Conservation (phyloP, 1,284 basidiomycete species). For the Polyporus tsugae region DNA sequence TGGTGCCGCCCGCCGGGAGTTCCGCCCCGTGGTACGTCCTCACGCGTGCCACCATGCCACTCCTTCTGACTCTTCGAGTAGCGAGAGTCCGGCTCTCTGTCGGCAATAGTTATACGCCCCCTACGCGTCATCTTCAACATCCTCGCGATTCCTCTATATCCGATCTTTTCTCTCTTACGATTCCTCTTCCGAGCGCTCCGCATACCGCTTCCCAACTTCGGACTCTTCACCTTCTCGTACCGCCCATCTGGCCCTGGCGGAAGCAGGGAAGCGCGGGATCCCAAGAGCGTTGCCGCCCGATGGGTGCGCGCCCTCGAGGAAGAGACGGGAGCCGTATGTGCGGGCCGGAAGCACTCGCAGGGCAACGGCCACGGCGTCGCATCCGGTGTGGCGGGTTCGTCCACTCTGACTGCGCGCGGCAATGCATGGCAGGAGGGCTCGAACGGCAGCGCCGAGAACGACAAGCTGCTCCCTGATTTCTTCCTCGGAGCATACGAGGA, state of each 20-base stretch:
- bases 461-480: constrained; percentile 80
- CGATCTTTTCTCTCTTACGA: constrained; percentile 40
- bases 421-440: constrained; percentile 34
- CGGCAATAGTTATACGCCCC: constrained; percentile 33
- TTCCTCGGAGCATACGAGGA: constrained; percentile 85
- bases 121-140: constrained; percentile 41
- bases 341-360: constrained; percentile 41
- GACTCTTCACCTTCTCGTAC: constrained; percentile 45
- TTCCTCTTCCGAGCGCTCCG: constrained; percentile 46
- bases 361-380: constrained; percentile 27
- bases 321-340: constrained; percentile 75
- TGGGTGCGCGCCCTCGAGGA: constrained; percentile 84
- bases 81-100: constrained; percentile 28
- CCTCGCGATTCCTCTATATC: constrained; percentile 44
- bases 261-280: constrained; percentile 48
- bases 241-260: constrained; percentile 44
- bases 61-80: constrained; percentile 2
- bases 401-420: constrained; percentile 43
- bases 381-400: constrained; percentile 52
- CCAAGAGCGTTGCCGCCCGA: constrained; percentile 62
- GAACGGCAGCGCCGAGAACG: constrained; percentile 30
- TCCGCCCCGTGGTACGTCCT: constrained; percentile 34
- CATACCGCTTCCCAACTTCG: constrained; percentile 44
- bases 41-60: neutral
- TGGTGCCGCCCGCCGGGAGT: constrained; percentile 32